A percentile compares a stretch with the other conserved stretches of the same genome.
phyloP scores from a whole-genome alignment of 192 early-diverging fungal genomes.

The Entomortierella parvispora region DNA sequence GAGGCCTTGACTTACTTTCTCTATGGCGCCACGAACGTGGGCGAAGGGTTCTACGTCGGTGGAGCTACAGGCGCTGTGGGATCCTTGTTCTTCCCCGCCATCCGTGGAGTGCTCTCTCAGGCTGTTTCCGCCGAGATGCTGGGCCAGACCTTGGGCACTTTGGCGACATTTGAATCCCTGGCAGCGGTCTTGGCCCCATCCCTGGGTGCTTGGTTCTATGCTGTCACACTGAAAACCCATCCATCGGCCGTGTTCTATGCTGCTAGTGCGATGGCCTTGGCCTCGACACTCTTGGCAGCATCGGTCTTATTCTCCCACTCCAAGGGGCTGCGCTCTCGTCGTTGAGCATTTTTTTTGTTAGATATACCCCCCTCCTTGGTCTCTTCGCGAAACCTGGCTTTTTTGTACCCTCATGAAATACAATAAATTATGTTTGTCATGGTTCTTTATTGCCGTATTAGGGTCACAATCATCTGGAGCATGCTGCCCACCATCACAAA shows the following conservation, averaged over 20 bases:
- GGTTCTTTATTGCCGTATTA: slow-evolving; percentile 20
- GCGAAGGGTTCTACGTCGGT: slow-evolving; percentile 37
- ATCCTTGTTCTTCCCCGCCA: slow-evolving; percentile 32
- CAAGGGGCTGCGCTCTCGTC: neutral
- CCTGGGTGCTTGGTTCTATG: slow-evolving; percentile 20
- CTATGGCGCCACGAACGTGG: slow-evolving; percentile 14
- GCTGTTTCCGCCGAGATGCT: slow-evolving; percentile 24
- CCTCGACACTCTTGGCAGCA: neutral
- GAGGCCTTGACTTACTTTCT: slow-evolving; percentile 25
- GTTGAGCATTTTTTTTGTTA: too few relatives aligned
- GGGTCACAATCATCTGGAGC: slow-evolving; percentile 14
- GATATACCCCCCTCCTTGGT: too few relatives aligned
- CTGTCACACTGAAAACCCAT: slow-evolving; percentile 5
- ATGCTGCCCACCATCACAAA: slow-evolving; percentile 43
- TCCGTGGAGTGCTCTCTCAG: slow-evolving; percentile 35
- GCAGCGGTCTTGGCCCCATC: slow-evolving; percentile 15
- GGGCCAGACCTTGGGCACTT: slow-evolving; percentile 26
- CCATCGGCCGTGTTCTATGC: slow-evolving; percentile 21
- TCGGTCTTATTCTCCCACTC: slow-evolving; percentile 1
- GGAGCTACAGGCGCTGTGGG: slow-evolving; percentile 31
- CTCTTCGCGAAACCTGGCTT: too few relatives aligned
- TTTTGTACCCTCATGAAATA: too few relatives aligned
- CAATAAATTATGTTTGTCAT: too few relatives aligned
- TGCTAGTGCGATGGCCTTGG: neutral
- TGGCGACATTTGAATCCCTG: slow-evolving; percentile 43